These are phyloP conservation scores for Aureobasidium sp. DNA, from an alignment of 2,329 filamentous ascomycete species.

Conservation along the genomic window DNA sequence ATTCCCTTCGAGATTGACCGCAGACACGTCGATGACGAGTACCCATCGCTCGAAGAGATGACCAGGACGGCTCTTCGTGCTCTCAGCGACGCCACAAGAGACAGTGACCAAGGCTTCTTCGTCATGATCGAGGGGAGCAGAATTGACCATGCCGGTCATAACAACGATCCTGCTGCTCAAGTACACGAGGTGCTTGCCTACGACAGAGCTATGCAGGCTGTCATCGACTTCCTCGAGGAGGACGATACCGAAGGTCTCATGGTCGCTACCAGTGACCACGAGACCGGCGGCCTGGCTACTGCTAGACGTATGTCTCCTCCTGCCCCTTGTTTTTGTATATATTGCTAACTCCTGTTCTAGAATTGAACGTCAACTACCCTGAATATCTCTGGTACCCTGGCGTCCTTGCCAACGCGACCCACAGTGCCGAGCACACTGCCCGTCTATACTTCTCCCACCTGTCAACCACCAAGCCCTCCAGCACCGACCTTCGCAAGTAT, in stretches of 20 bases:
- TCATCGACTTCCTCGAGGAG: slow-evolving; percentile 73
- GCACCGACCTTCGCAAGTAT: slow-evolving; percentile 40
- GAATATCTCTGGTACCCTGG: slow-evolving; percentile 73
- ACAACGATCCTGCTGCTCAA: slow-evolving; percentile 47
- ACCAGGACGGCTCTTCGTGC: slow-evolving; percentile 69
- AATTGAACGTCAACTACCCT: slow-evolving; percentile 54
- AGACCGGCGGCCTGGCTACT: slow-evolving; percentile 80
- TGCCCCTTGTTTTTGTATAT: too few species aligned
- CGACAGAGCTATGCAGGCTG: slow-evolving; percentile 73
- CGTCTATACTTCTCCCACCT: slow-evolving; percentile 54
- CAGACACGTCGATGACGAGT: slow-evolving; percentile 64
- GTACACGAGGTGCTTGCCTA: slow-evolving; percentile 88
- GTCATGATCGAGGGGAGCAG: slow-evolving; percentile 96
- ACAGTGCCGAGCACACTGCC: slow-evolving; percentile 62
- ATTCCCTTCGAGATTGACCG: slow-evolving; percentile 94
- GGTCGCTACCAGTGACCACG: slow-evolving; percentile 88
- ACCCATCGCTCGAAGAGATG: slow-evolving; percentile 90
- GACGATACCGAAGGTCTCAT: slow-evolving; percentile 68
- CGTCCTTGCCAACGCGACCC: slow-evolving; percentile 70
- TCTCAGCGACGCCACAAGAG: slow-evolving; percentile 68
- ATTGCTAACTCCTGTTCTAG: slow-evolving; percentile 21
- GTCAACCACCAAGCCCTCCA: slow-evolving; percentile 24
- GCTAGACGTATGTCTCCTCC: slow-evolving; percentile 55
- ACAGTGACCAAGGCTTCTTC: slow-evolving; percentile 91
- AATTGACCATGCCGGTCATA: slow-evolving; percentile 83